Evolutionary conservation across 2,329 filamentous ascomycete species (phyloP), one percentile per base, ranked within the genome.

Genomic region (Mycosphaerelloides madeirae): DNA sequence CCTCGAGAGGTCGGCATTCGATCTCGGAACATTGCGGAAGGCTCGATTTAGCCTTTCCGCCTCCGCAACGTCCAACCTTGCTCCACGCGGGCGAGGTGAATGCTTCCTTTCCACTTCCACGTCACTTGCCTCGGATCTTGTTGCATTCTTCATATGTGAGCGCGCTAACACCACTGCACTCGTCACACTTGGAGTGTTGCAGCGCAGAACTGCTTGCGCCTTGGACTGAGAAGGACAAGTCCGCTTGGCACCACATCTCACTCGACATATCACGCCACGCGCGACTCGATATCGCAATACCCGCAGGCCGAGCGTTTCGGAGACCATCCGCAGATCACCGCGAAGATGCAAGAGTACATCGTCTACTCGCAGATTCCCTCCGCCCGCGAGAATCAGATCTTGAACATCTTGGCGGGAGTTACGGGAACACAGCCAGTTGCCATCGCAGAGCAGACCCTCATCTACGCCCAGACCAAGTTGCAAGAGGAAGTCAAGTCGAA

Each of bases 331-430:
- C 34, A 13, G 13, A 12, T 22, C 22, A 38, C 19, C 29, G 15
- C 32, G 44, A 53, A 51, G 47, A 82, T 83, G 79, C 78, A 83
- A 64, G 79, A 83, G 68, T 70, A 81, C 54, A 67, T 80, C 37
- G 72, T 83, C 35, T 25, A 77, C 65, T 78, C 76, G 56, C 75
- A 78, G 57, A 71, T 83, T 44, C 72, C 78, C 8, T 62, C 66
- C 28, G 64, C 72, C 31, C 77, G 79, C 57, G 78, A 81, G 68
- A 68, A 76, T 59, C 78, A 79, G 62, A 70, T 81, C 14, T 67
- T 82, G 42, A 76, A 79, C 58, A 77, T 83, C 55, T 69, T 84
- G 36, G 74, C 79, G 31, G 80, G 80, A 41, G 65, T 81, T 43
- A 75, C 79, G 38, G 77, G 75, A 55, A 79, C 79, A 72, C 79